These are phyloP conservation scores for Monosporascus ibericus DNA, from an alignment of 2,329 filamentous ascomycete genomes.

Conservation along the genomic window DNA sequence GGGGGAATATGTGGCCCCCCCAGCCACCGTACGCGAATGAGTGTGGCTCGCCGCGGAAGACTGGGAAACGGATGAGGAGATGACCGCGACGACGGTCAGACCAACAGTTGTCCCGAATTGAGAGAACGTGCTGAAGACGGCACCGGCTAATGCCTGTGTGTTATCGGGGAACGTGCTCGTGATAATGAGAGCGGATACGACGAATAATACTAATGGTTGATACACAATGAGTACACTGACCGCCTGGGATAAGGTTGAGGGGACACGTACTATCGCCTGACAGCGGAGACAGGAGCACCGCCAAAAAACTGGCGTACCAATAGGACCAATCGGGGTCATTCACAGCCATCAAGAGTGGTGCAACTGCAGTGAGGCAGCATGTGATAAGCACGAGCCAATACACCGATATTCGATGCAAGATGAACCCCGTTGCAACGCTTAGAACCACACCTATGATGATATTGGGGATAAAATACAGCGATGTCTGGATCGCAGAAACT, in stretches of 20 bases:
- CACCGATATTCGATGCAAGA: background rate
- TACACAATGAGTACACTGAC: background rate
- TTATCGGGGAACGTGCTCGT: background rate
- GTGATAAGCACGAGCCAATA: background rate
- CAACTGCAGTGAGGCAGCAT: background rate
- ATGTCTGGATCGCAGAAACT: no score
- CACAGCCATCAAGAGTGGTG: slow-evolving; percentile 2
- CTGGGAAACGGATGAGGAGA: background rate
- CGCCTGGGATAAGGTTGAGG: background rate
- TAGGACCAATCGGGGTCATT: no score
- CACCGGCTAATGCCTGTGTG: background rate
- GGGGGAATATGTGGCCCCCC: no score
- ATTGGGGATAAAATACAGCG: no score
- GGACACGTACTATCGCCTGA: no score
- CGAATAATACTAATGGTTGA: slow-evolving; percentile 17
- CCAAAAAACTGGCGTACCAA: no score
- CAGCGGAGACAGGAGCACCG: no score
- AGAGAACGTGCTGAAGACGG: background rate
- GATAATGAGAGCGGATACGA: background rate
- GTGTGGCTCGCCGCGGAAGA: no score
- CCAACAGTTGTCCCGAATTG: background rate
- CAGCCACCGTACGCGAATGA: no score
- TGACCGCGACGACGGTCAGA: background rate
- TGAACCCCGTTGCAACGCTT: no score
- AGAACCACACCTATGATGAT: no score